Evolutionary conservation across 257 asterid species (phyloP).

Genomic region (Lycium ferocissimum): DNA sequence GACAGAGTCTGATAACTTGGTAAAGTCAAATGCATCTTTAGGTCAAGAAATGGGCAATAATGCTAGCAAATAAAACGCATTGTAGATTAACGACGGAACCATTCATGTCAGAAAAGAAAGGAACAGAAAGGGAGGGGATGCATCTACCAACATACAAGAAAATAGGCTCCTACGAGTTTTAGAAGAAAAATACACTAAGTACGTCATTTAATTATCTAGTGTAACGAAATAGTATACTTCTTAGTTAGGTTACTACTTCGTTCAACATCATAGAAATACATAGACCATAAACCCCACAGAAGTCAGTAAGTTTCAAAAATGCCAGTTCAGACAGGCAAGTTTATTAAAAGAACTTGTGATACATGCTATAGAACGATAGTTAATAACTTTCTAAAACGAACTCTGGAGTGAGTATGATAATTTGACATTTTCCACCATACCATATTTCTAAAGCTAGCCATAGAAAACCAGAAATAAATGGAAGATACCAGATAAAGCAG

Average conservation of each 20-base stretch:
- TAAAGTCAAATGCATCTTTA: conserved; percentile 9
- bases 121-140: neutral
- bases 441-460: conserved; percentile 6
- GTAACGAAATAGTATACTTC: neutral
- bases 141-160: neutral
- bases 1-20: conserved; percentile 34
- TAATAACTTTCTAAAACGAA: neutral
- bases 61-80: neutral
- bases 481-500: conserved; percentile 21
- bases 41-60: conserved; percentile 9
- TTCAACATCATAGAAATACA: neutral
- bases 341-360: conserved; percentile 4
- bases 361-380: neutral
- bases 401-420: neutral
- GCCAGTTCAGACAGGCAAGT: conserved; percentile 16
- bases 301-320: neutral
- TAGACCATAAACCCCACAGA: neutral
- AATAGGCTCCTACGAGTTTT: neutral
- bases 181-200: conserved; percentile 19
- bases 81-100: neutral
- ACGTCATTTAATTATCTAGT: neutral
- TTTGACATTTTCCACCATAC: neutral
- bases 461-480: neutral
- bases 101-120: neutral
- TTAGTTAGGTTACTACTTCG: neutral